Evolutionary conservation across 2,329 filamentous ascomycete species (phyloP).

Genomic region (Penicillium rolfsii): DNA sequence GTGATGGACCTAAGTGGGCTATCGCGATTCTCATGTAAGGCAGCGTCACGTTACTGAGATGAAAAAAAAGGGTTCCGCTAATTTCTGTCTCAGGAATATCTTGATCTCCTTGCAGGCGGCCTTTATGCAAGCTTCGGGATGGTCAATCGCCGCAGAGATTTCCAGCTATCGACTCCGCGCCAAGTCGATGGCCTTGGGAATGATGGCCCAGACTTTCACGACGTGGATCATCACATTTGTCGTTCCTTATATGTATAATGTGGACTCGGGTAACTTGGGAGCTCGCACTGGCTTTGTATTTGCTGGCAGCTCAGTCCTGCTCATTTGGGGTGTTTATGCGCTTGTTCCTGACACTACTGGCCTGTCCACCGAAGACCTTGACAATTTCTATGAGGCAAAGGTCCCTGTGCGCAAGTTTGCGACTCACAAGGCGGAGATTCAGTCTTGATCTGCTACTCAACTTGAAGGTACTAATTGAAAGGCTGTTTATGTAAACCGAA

Average conservation of each 20-base stretch:
- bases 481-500: background rate
- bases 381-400: conserved; percentile 14
- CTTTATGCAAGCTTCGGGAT: conserved; percentile 14
- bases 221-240: conserved; percentile 20
- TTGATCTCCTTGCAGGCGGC: conserved; percentile 15
- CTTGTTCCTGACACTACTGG: conserved; percentile 15
- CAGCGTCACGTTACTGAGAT: background rate
- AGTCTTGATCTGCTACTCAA: background rate
- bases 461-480: background rate
- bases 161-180: conserved; percentile 15
- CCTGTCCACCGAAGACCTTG: conserved; percentile 15
- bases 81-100: conserved; percentile 6
- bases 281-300: conserved; percentile 22
- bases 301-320: conserved; percentile 12
- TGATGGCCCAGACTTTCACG: conserved; percentile 16
- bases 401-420: background rate
- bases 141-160: conserved; percentile 16
- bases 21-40: conserved; percentile 23
- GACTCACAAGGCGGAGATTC: background rate
- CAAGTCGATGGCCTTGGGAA: conserved; percentile 16
- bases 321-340: conserved; percentile 11
- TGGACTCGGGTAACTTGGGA: conserved; percentile 19
- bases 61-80: background rate
- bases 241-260: conserved; percentile 24
- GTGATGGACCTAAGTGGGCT: conserved; percentile 16